Percentiles rank a stretch among this genome's conserved stretches.
These are phyloP conservation scores for Diospyros kaki DNA, from an alignment of 148 eudicot species.

Conservation along the genomic window DNA sequence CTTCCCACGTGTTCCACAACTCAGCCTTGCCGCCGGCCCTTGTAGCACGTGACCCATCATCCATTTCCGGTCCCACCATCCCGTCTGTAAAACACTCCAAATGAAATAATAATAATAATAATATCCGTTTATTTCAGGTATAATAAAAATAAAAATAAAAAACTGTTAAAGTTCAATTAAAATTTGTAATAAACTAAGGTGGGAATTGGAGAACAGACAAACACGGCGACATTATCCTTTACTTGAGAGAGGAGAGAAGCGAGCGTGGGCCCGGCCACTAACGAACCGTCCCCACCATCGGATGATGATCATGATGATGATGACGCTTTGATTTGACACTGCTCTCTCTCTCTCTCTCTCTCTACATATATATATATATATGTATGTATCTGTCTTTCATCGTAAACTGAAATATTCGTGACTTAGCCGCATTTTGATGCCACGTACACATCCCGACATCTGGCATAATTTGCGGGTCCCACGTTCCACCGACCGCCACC, in stretches of 20 bases:
- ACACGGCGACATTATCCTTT: conserved; percentile 3
- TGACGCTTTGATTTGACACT: conserved; percentile 9
- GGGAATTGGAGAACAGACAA: too few species aligned
- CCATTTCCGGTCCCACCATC: too few species aligned
- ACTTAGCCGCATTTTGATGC: conserved; percentile 8
- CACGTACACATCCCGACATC: conserved; percentile 5
- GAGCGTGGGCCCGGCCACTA: background rate
- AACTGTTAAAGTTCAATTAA: too few species aligned
- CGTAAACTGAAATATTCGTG: conserved; percentile 17
- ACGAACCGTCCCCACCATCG: background rate
- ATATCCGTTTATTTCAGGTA: too few species aligned
- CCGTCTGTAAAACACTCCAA: too few species aligned
- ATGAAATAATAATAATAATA: too few species aligned
- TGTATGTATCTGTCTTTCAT: background rate
- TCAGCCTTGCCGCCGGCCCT: too few species aligned
- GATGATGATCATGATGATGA: background rate
- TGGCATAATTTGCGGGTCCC: conserved; percentile 7
- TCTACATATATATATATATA: background rate
- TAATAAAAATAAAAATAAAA: too few species aligned
- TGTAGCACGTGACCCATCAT: too few species aligned
- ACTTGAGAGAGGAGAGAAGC: background rate
- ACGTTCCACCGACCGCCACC: conserved; percentile 6
- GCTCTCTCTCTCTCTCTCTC: background rate
- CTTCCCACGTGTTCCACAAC: too few species aligned
- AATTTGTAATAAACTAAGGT: too few species aligned